These are phyloP conservation scores for Fusarium sp. DNA, from an alignment of 2,329 filamentous ascomycete species.

Conservation along the genomic window DNA sequence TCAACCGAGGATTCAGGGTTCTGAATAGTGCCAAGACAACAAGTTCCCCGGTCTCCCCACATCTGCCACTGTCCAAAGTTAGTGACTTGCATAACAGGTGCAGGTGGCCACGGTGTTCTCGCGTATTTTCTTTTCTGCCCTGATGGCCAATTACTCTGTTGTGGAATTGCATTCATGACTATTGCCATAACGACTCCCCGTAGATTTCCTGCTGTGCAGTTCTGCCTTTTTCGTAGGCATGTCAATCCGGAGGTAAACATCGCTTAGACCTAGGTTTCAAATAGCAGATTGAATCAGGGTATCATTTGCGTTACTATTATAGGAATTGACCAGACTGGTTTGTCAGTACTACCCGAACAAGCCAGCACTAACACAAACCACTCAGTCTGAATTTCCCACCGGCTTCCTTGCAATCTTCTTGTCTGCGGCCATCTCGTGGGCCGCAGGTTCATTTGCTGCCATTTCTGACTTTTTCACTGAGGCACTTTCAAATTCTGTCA, in stretches of 20 bases:
- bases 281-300: too few relatives aligned
- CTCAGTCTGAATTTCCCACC: neutral
- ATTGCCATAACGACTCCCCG: constrained; percentile 11
- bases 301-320: too few relatives aligned
- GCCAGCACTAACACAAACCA: too few relatives aligned
- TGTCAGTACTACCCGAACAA: too few relatives aligned
- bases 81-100: too few relatives aligned
- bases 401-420: neutral
- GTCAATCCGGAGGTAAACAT: neutral
- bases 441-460: constrained; percentile 12
- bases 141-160: too few relatives aligned
- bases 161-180: constrained; percentile 7
- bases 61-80: too few relatives aligned
- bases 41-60: neutral
- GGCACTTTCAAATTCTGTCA: fast-evolving
- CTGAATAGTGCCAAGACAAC: neutral
- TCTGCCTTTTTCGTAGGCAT: constrained; percentile 6
- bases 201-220: neutral
- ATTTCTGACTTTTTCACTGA: neutral
- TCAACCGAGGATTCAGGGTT: constrained; percentile 1
- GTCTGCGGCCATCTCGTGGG: neutral
- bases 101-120: too few relatives aligned
- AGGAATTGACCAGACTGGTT: too few relatives aligned
- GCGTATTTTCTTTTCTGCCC: too few relatives aligned
- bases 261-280: too few relatives aligned